Base-by-base conservation (phyloP, 2,329 filamentous ascomycete species). In the Leptographium wingfieldii region DNA sequence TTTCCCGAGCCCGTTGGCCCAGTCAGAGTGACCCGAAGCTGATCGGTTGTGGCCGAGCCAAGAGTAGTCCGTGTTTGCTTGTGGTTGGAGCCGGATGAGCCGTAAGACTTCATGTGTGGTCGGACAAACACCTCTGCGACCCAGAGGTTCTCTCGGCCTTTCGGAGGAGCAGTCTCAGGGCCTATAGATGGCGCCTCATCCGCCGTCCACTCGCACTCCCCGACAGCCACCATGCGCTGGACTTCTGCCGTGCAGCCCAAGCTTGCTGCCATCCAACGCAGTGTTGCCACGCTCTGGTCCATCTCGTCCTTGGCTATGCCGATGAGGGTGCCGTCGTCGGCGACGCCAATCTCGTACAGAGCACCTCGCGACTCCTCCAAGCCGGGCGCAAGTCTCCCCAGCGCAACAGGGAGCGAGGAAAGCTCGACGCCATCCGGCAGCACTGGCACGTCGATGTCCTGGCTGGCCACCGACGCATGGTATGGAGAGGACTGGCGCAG, bases 261-360 rank as follows among this genome's bases (percentile, higher is more conserved):
- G 69, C 90, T 95, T 12, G 90, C 88, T 46, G 94, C 92, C 92
- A 99, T 99, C 57, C 88, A 84, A 62, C 85, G 83, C 46, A 99
- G 74, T 60, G 92, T 96, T 51, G 81, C 81, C 62, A 97, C 78
- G 69, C 91, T 96, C 72, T 97, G 92, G 63, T 92, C 83, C 79
- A 99, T 83, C 72, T 99, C 94, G 69, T 96, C 91, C 64, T 88
- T 84, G 2, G 90, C 88, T 55, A 99, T 77, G 0, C 94, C 94
- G 51, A 96, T 83, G 61, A 99, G 84, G 0, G 87, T 90, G 9
- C 94, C 94, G 73, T 97, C 91, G 70, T 99, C 94, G 33, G 92
- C 88, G 11, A 99, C 91, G 0, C 94, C 94, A 70, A 99, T 95
- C 71, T 99, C 92, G 67, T 99, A 99, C 56, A 97, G 73, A 1